Evolutionary conservation across 2,329 filamentous ascomycete species (phyloP).

Genomic region (Fusarium multiceps): DNA sequence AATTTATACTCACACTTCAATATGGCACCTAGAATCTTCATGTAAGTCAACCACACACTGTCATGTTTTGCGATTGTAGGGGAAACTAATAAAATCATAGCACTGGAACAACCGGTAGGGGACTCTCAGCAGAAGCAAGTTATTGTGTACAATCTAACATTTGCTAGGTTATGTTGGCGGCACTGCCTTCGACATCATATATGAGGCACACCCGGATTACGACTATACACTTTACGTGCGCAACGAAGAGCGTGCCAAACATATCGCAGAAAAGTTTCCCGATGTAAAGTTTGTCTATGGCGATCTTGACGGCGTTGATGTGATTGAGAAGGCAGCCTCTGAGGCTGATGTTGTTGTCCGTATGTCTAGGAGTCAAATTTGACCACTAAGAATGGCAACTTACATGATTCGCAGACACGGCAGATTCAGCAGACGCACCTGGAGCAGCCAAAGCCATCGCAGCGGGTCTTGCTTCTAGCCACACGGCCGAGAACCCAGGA

Average conservation of each 20-base stretch:
- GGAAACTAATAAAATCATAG: constrained; percentile 39
- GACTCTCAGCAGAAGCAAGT: accelerated
- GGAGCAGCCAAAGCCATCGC: constrained; percentile 57
- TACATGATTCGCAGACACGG: constrained; percentile 54
- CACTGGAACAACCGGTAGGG: constrained; percentile 59
- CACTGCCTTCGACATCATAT: constrained; percentile 58
- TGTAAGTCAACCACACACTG: constrained; percentile 48
- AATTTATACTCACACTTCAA: background rate
- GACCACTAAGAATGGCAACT: background rate
- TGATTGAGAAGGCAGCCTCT: constrained; percentile 63
- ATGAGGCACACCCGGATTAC: constrained; percentile 59
- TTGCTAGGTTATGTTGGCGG: constrained; percentile 63
- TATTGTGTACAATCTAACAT: background rate
- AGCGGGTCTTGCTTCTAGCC: constrained; percentile 58
- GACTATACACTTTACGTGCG: constrained; percentile 60
- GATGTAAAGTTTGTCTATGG: constrained; percentile 62
- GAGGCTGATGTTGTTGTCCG: constrained; percentile 63
- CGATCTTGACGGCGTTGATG: constrained; percentile 56
- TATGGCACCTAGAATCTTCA: constrained; percentile 57
- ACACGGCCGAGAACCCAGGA: constrained; percentile 57
- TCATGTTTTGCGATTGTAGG: background rate
- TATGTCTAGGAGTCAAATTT: constrained; percentile 39
- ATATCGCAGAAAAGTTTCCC: constrained; percentile 59
- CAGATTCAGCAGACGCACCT: constrained; percentile 60
- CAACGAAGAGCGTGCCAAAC: constrained; percentile 57